phyloP scores from a whole-genome alignment of 305 asterid genomes.

The Rubia tinctorum region DNA sequence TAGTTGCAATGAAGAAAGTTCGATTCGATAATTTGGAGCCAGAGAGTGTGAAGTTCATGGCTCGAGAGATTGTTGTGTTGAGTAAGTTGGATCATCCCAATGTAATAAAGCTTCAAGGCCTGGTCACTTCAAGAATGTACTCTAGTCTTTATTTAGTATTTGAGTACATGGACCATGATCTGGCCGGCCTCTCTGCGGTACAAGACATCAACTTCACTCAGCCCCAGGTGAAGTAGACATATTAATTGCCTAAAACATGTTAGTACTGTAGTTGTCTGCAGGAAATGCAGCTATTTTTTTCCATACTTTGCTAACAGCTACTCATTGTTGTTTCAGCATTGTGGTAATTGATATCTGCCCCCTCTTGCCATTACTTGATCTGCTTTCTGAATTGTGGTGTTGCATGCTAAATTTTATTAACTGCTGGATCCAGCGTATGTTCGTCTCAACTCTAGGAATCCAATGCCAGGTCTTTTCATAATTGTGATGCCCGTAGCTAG shows the following conservation, averaged over 20 bases:
- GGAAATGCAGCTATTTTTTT: background rate
- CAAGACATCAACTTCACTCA: constrained; percentile 66
- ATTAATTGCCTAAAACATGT: background rate
- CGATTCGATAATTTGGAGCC: constrained; percentile 85
- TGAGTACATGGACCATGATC: constrained; percentile 98
- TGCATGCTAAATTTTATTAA: background rate
- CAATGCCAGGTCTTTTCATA: background rate
- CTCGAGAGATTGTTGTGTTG: constrained; percentile 74
- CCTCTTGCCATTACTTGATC: constrained; percentile 7
- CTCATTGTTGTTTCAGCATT: background rate
- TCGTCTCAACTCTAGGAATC: background rate
- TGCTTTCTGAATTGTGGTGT: constrained; percentile 18
- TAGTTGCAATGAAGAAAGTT: constrained; percentile 92
- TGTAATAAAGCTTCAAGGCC: constrained; percentile 89
- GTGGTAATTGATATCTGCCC: constrained; percentile 11
- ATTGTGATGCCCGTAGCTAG: constrained; percentile 6
- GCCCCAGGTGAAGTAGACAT: constrained; percentile 59
- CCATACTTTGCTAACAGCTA: background rate
- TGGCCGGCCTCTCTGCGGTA: constrained; percentile 80
- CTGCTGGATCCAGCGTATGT: background rate
- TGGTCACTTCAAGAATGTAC: constrained; percentile 90
- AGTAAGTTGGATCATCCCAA: constrained; percentile 81
- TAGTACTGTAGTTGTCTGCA: background rate
- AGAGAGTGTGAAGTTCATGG: constrained; percentile 86
- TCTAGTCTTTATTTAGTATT: constrained; percentile 84